phyloP scores from a whole-genome alignment of 108 stramenopile species.

The Nannochloropsis gaditana region DNA sequence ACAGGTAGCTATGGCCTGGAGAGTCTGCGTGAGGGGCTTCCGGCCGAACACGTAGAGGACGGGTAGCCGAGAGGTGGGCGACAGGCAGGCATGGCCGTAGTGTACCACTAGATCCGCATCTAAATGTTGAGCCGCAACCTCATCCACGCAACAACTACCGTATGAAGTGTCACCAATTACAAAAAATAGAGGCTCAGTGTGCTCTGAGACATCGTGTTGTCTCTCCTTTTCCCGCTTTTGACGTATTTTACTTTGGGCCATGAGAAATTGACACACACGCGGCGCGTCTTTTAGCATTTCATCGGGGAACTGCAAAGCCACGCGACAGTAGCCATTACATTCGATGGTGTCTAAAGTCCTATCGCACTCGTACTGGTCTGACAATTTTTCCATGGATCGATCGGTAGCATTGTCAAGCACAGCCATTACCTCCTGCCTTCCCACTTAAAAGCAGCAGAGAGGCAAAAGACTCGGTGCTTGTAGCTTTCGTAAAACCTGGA shows the following conservation, averaged over 20 bases:
- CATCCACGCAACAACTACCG: constrained; percentile 85
- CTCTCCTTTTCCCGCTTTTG: background rate
- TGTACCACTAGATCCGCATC: constrained; percentile 80
- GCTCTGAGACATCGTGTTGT: background rate
- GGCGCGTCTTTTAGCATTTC: constrained; percentile 36
- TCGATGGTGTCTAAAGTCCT: constrained; percentile 27
- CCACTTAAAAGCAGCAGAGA: too few species aligned
- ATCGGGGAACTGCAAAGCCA: constrained; percentile 48
- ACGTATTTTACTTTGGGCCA: constrained; percentile 22
- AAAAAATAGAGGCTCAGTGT: constrained; percentile 64
- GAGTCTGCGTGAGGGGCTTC: constrained; percentile 54
- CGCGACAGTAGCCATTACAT: constrained; percentile 27
- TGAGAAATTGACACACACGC: constrained; percentile 35
- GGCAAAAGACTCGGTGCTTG: too few species aligned
- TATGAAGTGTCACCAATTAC: constrained; percentile 88
- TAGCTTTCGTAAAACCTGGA: too few species aligned
- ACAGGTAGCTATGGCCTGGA: background rate
- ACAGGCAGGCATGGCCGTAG: constrained; percentile 81
- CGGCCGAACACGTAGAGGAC: constrained; percentile 54
- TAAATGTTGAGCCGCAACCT: constrained; percentile 81
- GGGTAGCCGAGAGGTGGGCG: constrained; percentile 48
- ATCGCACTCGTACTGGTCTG: background rate
- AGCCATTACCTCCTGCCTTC: too few species aligned
- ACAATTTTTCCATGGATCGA: too few species aligned
- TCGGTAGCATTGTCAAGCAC: too few species aligned